phyloP scores from a whole-genome alignment of 1,284 basidiomycete species.

The Leccinum fuscescens region DNA sequence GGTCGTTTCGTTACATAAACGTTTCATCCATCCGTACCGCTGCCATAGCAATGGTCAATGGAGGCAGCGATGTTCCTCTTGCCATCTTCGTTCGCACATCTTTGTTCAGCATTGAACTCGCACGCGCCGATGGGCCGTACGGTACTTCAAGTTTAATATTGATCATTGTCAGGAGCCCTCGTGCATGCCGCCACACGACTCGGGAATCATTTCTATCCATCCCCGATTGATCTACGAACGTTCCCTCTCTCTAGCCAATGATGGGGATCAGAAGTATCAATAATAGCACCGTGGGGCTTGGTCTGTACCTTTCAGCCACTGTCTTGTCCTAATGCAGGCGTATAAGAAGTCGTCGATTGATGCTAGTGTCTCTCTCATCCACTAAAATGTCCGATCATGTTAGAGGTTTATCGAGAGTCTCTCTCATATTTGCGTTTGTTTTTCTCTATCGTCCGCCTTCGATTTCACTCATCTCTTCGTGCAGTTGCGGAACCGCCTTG shows the following conservation, averaged over 20 bases:
- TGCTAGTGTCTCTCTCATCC: background rate
- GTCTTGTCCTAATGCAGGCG: background rate
- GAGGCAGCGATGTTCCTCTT: background rate
- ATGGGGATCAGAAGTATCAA: background rate
- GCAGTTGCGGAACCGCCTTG: constrained; percentile 78
- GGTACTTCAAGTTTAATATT: background rate
- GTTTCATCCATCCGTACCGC: background rate
- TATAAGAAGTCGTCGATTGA: constrained; percentile 19
- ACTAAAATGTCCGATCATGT: constrained; percentile 20
- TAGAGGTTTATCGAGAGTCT: constrained; percentile 49
- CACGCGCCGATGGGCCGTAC: background rate
- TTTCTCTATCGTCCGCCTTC: background rate
- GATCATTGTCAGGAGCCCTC: background rate
- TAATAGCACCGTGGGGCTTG: background rate
- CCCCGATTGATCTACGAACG: constrained; percentile 21
- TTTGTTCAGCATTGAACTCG: background rate
- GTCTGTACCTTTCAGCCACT: background rate
- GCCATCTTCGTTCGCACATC: background rate
- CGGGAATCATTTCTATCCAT: background rate
- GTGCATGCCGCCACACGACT: background rate
- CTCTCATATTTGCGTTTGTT: constrained; percentile 76
- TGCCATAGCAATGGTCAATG: background rate
- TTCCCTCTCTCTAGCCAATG: constrained; percentile 22
- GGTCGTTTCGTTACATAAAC: background rate
- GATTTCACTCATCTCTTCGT: background rate